A percentile compares a stretch with the other conserved stretches of the same genome.
Evolutionary conservation across 495 filamentous ascomycete genomes (phyloP).

Genomic region (Chaetomium fimeti): DNA sequence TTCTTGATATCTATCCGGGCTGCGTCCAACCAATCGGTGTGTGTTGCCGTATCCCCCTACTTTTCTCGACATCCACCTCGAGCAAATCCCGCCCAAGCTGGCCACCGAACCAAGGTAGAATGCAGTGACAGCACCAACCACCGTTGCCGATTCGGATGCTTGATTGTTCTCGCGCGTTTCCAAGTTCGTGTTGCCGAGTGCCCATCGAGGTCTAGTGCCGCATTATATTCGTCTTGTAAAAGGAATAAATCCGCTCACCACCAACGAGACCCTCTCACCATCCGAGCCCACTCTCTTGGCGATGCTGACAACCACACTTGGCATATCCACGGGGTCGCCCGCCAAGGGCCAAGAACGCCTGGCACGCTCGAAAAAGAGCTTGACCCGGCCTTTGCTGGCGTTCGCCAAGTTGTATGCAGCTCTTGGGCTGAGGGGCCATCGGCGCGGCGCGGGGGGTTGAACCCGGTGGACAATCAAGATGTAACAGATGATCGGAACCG

Average conservation of each 20-base stretch:
- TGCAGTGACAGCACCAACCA: no score
- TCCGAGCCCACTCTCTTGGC: slow-evolving; percentile 6
- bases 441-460: neutral
- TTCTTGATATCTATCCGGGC: no score
- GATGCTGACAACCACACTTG: slow-evolving; percentile 4
- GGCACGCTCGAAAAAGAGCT: neutral
- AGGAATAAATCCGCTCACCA: neutral
- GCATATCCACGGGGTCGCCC: neutral
- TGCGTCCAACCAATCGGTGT: no score
- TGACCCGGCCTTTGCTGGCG: neutral
- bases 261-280: neutral
- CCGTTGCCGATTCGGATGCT: neutral
- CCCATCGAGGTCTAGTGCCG: neutral
- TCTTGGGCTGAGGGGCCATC: neutral
- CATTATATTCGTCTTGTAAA: neutral
- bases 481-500: neutral
- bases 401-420: neutral
- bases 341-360: slow-evolving; percentile 7
- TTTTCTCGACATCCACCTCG: no score
- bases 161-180: no score
- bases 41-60: no score
- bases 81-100: no score
- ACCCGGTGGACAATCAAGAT: no score
- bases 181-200: neutral
- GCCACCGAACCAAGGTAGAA: no score